Percentiles rank a stretch among this genome's conserved stretches.
These are phyloP conservation scores for Termitomyces sp. DNA, from an alignment of 768 basidiomycete species.

Conservation along the genomic window DNA sequence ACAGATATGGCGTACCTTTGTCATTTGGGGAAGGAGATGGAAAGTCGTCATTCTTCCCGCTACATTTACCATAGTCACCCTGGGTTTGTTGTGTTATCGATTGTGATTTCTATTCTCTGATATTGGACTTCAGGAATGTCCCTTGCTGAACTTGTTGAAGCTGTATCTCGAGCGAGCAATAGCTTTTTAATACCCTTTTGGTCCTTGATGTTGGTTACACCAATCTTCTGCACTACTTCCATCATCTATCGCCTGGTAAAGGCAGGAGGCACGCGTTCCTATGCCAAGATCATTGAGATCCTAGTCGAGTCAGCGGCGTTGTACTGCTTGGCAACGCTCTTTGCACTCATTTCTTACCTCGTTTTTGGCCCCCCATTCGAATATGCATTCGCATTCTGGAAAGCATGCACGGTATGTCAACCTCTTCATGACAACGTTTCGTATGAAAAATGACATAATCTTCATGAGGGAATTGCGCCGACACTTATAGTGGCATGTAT, in stretches of 20 bases:
- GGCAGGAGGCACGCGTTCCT: background rate
- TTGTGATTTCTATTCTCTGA: background rate
- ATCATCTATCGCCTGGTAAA: conserved; percentile 8
- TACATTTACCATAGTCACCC: background rate
- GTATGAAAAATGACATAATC: background rate
- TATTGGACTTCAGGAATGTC: background rate
- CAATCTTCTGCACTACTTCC: conserved; percentile 7
- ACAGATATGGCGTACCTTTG: background rate
- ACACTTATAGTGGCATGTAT: background rate
- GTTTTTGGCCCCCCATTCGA: background rate
- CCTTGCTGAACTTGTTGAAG: background rate
- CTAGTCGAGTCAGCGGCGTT: background rate
- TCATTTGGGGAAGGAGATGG: background rate
- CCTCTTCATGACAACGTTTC: background rate
- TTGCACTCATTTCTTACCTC: background rate
- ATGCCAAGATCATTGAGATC: background rate
- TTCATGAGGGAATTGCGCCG: background rate
- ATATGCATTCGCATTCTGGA: background rate
- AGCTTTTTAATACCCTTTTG: background rate
- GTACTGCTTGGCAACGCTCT: conserved; percentile 1
- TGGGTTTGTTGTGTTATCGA: background rate
- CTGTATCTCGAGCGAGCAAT: background rate
- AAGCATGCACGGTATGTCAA: background rate
- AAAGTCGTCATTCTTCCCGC: background rate
- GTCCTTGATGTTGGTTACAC: conserved; percentile 2